Conservation (phyloP, 177 flowering plant species). For the Vitis hybrid region DNA sequence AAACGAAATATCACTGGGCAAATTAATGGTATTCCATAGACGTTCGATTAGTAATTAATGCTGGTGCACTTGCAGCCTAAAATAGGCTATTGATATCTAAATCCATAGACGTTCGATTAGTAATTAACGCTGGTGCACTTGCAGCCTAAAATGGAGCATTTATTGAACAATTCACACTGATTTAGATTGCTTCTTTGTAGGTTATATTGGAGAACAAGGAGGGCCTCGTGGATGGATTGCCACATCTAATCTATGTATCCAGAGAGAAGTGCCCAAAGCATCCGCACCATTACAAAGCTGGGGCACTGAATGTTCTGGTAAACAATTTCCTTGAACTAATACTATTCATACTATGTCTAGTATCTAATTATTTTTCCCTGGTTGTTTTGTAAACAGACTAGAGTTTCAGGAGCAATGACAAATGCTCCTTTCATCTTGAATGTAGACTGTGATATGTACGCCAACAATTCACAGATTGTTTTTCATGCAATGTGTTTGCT, state of each 20-base stretch:
- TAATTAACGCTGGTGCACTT: too few species aligned
- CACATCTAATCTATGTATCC: conserved; percentile 53
- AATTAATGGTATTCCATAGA: too few species aligned
- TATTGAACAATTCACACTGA: background rate
- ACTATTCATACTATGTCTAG: background rate
- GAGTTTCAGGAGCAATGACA: conserved; percentile 71
- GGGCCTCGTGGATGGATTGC: conserved; percentile 35
- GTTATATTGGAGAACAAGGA: conserved; percentile 50
- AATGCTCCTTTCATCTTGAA: conserved; percentile 72
- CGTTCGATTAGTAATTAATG: too few species aligned
- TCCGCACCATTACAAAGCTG: conserved; percentile 65
- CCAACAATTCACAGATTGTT: conserved; percentile 48
- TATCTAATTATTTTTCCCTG: background rate
- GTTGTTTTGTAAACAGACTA: conserved; percentile 24
- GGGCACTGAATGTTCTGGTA: conserved; percentile 72
- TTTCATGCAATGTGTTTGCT: conserved; percentile 57
- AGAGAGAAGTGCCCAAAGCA: conserved; percentile 58
- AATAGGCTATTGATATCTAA: too few species aligned
- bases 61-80: too few species aligned
- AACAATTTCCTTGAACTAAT: background rate
- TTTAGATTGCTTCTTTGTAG: conserved; percentile 18
- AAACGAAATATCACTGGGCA: too few species aligned
- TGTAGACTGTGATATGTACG: conserved; percentile 80
- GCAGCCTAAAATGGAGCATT: too few species aligned
- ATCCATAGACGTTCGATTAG: too few species aligned